Base-by-base conservation (phyloP, 805 yeast genomes). In the Spathaspora gorwiae region DNA sequence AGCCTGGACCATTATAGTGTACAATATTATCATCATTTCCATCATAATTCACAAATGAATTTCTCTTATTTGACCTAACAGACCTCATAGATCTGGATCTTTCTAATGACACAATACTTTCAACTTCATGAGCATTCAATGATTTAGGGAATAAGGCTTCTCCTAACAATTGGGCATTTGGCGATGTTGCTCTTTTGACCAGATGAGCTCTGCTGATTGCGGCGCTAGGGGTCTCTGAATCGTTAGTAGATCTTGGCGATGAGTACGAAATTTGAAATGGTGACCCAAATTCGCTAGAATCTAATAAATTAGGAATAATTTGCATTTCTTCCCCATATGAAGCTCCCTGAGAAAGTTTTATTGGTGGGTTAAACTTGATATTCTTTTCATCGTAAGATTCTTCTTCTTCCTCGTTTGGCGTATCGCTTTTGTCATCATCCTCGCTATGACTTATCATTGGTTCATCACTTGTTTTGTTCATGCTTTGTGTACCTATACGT, bases 131-230 rank as follows among this genome's bases (percentile, higher is more conserved):
- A 0, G 78, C 70, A 46, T 75, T 83, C 30, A 87, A 66, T 2
- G 80, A 76, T 57, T 82, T 85, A 0, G 95, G 95, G 60, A 87
- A 87, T 26, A 86, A 61, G 0, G 81, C 79, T 45, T 84, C 76
- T 3, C 76, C 76, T 7, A 66, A 52, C 9, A 69, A 50, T 36
- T 57, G 32, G 24, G 24, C 24, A 19, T 19, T 19, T 5, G 37
- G n/a, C 12, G 32, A 5, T 29, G 12, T 29, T 29, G 32, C 12
- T 29, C 3, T 29, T 29, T 29, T 29, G 32, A 29, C 12, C 32
- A 29, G 32, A 3, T 29, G 32, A 11, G 12, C 32, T 9, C 32
- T 9, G 12, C 12, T 11, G 32, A 29, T 6, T 9, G 9, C 32
- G 3, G 32, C 12, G 32, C 32, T 29, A 9, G 32, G 32, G 12